Evolutionary conservation across 2,329 filamentous ascomycete species (phyloP).

Genomic region (Colletotrichum trifolii): DNA sequence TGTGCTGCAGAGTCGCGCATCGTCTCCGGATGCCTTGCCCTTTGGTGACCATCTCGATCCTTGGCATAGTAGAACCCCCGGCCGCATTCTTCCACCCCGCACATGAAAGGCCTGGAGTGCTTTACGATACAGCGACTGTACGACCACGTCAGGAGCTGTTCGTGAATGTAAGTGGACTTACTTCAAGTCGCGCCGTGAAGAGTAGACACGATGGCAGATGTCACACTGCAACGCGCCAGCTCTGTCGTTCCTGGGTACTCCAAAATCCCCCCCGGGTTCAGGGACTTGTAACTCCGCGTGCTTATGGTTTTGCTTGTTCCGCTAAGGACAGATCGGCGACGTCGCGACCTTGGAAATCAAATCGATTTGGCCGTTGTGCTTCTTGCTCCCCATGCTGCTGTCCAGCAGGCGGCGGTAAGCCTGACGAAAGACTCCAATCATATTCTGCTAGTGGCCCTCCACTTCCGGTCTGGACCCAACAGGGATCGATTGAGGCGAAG

Average conservation of each 20-base stretch:
- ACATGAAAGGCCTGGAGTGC: conserved; percentile 19
- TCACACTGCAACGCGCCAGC: conserved; percentile 1
- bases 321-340: conserved; percentile 6
- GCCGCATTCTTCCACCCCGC: conserved; percentile 14
- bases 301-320: conserved; percentile 1
- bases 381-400: conserved; percentile 20
- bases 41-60: conserved; percentile 24
- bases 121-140: conserved; percentile 5
- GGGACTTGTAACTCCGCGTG: not conserved
- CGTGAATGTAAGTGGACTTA: not conserved
- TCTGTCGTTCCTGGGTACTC: not conserved
- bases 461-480: conserved; percentile 30
- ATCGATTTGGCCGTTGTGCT: conserved; percentile 8
- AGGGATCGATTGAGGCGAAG: conserved; percentile 30
- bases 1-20: not conserved
- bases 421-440: conserved; percentile 18
- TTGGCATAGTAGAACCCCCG: conserved; percentile 11
- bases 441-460: conserved; percentile 36
- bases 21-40: not conserved
- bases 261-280: not conserved
- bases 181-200: not conserved
- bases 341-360: not conserved
- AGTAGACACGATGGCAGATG: not conserved
- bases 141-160: not conserved
- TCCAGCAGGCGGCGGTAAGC: conserved; percentile 34